phyloP scores from a whole-genome alignment of 1,139 yeast genomes.

The Hyphopichia fennica region DNA sequence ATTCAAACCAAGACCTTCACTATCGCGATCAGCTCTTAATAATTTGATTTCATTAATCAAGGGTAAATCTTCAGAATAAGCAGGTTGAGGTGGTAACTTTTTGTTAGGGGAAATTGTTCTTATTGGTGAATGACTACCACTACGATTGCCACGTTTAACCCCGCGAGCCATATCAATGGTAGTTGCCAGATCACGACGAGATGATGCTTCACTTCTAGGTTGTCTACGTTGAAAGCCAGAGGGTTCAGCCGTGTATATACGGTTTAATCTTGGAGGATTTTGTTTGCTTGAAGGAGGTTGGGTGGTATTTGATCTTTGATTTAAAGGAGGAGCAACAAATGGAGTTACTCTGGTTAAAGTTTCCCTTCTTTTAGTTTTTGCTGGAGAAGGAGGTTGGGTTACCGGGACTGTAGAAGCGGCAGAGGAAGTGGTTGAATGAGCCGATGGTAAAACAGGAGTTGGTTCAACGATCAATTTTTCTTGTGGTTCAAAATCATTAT shows the following conservation, averaged over 20 bases:
- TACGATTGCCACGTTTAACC: neutral
- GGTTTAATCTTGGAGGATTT: slow-evolving; percentile 11
- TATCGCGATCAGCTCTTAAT: slow-evolving; percentile 11
- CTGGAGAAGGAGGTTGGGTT: slow-evolving; percentile 8
- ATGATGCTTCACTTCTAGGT: neutral
- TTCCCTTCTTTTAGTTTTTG: slow-evolving; percentile 14
- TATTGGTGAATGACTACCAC: slow-evolving; percentile 5
- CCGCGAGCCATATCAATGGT: slow-evolving; percentile 3
- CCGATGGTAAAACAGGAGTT: neutral
- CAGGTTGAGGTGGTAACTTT: slow-evolving; percentile 16
- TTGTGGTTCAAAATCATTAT: neutral
- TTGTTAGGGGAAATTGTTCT: slow-evolving; percentile 9
- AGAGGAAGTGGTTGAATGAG: neutral
- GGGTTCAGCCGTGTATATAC: slow-evolving; percentile 12
- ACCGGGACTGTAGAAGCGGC: neutral
- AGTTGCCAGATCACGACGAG: slow-evolving; percentile 4
- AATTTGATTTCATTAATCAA: slow-evolving; percentile 39
- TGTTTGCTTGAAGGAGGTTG: neutral
- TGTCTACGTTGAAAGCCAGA: neutral
- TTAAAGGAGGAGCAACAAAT: slow-evolving; percentile 15
- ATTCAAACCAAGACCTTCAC: neutral
- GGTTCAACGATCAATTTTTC: neutral
- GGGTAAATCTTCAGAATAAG: slow-evolving; percentile 33
- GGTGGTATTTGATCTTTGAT: slow-evolving; percentile 4
- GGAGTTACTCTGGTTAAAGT: slow-evolving; percentile 25